Base-by-base conservation (phyloP, 2,329 filamentous ascomycete species). In the Sphaerulina populicola region DNA sequence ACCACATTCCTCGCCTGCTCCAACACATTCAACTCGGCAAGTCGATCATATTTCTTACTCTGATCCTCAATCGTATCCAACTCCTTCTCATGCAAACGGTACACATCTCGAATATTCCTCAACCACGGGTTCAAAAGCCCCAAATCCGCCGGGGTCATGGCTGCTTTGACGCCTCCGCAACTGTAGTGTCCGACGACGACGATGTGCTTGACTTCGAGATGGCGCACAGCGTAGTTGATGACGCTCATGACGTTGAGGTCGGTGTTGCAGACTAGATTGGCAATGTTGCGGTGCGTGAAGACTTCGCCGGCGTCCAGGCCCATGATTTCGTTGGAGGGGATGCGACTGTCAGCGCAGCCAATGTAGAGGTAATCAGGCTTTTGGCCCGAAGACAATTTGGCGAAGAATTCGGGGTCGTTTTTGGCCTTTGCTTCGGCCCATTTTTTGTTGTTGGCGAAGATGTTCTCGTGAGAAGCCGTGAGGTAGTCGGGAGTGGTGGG, bases 271-370 rank as follows among this genome's bases (percentile, higher is more conserved):
- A 93, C 72, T 63, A 89, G 79, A 72, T 91, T 91, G 69, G 86
- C 87, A 66, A 94, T 89, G 74, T 93, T 93, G 66, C 88, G 85
- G 74, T 93, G 87, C 49, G 88, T 84, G 68, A 93, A 93, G 57
- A 93, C 81, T 62, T 91, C 87, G 52, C 88, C 87, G 2, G 87
- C 86, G 62, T 86, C 77, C 51, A 88, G 75, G 62, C 83, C 82
- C 31, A 89, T 78, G 64, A 93, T 77, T 46, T 82, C 88, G 6
- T 86, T 90, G 69, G 91, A 88, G 1, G 88, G 87, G 60, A 87
- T 83, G 57, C 87, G 84, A 39, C 83, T 87, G 72, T 93, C 88
- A 60, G 86, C 85, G 72, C 88, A 94, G 55, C 87, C 87, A 59
- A 93, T 78, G 87, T 87, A 93, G 54, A 93, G 75, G 56, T 83